Evolutionary conservation across 192 early-diverging fungal species (phyloP), one percentile per base, ranked within the genome.

Genomic region (Coemansia sp.): DNA sequence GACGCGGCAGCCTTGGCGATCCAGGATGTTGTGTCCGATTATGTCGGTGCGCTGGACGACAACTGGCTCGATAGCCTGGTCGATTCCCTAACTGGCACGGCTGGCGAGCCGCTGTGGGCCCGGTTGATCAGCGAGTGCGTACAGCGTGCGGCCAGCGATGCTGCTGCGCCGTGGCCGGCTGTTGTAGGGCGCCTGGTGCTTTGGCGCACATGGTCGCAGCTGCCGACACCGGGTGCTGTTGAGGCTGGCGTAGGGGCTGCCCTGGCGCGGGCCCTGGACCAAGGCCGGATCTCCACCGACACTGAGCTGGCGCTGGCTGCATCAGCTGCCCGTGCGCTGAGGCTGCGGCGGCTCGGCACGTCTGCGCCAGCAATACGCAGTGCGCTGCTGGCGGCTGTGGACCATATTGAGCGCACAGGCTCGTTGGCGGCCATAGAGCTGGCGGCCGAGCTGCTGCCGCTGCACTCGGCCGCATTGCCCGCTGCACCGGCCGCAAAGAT

Each of bases 151-250:
- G 11, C 13, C 4, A 18, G 33, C 23, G 44, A 45, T 6, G 30
- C 39, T 2, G 48, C 20, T 1, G 19, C 53, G 41, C 58, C 52
- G 16, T 72, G 68, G 68, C 26, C 38, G 4, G 26, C 49, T 44
- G 68, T 64, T 8, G 37, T 65, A 20, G 68, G 62, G 10, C 52
- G 39, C 0, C 18, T 61, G 23, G 28, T 38, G 0, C 47, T 56
- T 36, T 72, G 68, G 68, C 52, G 57, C 30, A 47, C 35, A 29
- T 72, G 68, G 68, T 46, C 62, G 7, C 27, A 34, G 16, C 52
- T 57, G 8, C 40, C 54, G 7, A 36, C 13, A 4, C 13, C 56
- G 0, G 45, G 43, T 14, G 40, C 50, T 20, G 32, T 72, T 5
- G 68, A 72, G 27, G 41, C 62, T 1, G 46, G 32, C 22, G 44